A percentile compares a stretch with the other conserved stretches of the same genome.
Conservation (phyloP, 495 filamentous ascomycete species). For the Talaromyces borbonicus region DNA sequence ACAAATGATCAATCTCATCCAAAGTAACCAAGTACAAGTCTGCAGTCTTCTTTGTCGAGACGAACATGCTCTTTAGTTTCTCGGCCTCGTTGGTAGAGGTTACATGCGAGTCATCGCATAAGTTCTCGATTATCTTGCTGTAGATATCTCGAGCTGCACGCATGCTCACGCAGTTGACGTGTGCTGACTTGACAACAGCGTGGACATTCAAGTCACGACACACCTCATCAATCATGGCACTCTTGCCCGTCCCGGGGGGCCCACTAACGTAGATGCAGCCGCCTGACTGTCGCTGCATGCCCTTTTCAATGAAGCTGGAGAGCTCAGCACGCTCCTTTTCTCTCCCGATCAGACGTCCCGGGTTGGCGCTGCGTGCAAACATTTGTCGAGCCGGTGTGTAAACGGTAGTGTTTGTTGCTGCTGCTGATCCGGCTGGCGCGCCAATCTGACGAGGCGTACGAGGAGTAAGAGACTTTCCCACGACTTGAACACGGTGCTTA, state of each 20-base stretch:
- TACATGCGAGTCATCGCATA: slow-evolving; percentile 47
- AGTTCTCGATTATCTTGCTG: slow-evolving; percentile 56
- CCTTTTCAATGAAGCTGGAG: slow-evolving; percentile 54
- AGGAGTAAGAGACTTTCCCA: slow-evolving; percentile 56
- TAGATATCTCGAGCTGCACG: slow-evolving; percentile 77
- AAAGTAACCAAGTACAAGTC: slow-evolving; percentile 66
- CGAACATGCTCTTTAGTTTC: slow-evolving; percentile 53
- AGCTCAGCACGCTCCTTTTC: slow-evolving; percentile 70
- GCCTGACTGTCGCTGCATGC: slow-evolving; percentile 47
- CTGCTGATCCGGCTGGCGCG: slow-evolving; percentile 47
- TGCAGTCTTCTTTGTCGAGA: slow-evolving; percentile 44
- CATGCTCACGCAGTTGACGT: slow-evolving; percentile 95
- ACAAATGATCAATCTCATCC: slow-evolving; percentile 91
- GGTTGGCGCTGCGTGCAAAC: slow-evolving; percentile 69
- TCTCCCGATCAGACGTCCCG: slow-evolving; percentile 69
- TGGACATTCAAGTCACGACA: slow-evolving; percentile 45
- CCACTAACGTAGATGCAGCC: slow-evolving; percentile 95
- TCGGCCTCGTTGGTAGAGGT: slow-evolving; percentile 45
- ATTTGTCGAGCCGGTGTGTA: slow-evolving; percentile 82
- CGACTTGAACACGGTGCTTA: slow-evolving; percentile 54
- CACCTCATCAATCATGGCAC: slow-evolving; percentile 78
- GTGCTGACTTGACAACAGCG: slow-evolving; percentile 50
- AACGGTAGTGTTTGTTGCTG: too few relatives aligned
- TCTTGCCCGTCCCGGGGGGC: slow-evolving; percentile 93
- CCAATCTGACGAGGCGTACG: slow-evolving; percentile 42